Evolutionary conservation across 2,329 filamentous ascomycete genomes (phyloP).

Genomic region (Chaetomium sp.): DNA sequence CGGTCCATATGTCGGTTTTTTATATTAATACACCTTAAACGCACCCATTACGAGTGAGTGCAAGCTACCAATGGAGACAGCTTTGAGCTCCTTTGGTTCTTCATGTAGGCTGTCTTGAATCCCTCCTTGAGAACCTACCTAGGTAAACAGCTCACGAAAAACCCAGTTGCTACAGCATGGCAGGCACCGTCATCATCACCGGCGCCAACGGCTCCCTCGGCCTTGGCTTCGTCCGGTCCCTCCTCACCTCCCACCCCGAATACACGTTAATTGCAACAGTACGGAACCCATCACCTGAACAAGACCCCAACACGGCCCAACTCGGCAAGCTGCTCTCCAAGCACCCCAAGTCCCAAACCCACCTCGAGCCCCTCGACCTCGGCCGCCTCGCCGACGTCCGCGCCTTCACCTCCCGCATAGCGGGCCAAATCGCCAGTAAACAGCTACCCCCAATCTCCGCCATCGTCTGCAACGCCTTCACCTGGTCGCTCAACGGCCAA

Average conservation of each 20-base stretch:
- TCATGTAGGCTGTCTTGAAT: neutral
- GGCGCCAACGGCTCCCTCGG: conserved; percentile 13
- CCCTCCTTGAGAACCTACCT: neutral
- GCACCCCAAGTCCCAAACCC: neutral
- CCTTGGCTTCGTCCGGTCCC: conserved; percentile 3
- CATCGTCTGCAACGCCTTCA: conserved; percentile 10
- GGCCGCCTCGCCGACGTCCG: neutral
- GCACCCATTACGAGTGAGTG: too few species aligned
- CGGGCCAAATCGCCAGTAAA: neutral
- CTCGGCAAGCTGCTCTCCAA: neutral
- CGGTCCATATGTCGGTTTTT: too few species aligned
- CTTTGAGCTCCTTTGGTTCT: neutral
- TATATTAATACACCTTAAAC: too few species aligned
- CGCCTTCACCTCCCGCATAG: neutral
- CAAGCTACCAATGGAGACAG: too few species aligned
- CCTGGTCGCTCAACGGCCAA: conserved; percentile 1
- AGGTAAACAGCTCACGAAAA: neutral
- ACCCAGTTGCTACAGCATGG: neutral
- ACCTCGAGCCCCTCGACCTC: neutral
- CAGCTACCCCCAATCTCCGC: neutral
- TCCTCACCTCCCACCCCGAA: neutral
- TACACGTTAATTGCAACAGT: conserved; percentile 7
- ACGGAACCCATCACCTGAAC: neutral
- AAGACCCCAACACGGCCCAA: neutral
- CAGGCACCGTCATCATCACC: conserved; percentile 1